Evolutionary conservation across 2,329 filamentous ascomycete species (phyloP).

Genomic region (Allantophomopsis cytisporea): DNA sequence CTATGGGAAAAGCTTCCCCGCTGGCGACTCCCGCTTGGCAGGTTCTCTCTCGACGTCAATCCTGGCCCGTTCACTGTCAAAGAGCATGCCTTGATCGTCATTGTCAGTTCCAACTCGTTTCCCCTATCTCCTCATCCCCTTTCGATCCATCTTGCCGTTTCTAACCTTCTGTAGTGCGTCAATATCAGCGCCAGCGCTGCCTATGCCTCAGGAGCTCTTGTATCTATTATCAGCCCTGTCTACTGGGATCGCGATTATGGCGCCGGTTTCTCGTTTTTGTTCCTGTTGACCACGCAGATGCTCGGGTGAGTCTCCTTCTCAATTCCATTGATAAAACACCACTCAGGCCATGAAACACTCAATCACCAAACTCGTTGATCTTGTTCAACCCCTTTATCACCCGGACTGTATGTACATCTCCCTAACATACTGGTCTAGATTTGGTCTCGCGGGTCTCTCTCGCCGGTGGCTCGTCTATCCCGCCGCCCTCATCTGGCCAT

Average conservation of each 20-base stretch:
- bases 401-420: neutral
- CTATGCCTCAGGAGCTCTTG: constrained; percentile 27
- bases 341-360: constrained; percentile 38
- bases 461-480: constrained; percentile 3
- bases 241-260: constrained; percentile 27
- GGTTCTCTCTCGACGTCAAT: constrained; percentile 41
- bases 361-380: neutral
- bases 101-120: constrained; percentile 41
- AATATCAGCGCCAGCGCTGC: constrained; percentile 50
- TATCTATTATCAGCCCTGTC: constrained; percentile 19
- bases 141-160: constrained; percentile 33
- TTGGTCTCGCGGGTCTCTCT: constrained; percentile 2
- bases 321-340: neutral
- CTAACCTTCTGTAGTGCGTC: constrained; percentile 24
- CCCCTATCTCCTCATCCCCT: constrained; percentile 36
- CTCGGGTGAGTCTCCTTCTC: constrained; percentile 19
- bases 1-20: constrained; percentile 32
- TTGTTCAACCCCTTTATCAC: neutral
- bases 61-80: constrained; percentile 56
- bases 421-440: neutral
- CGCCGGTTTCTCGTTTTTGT: constrained; percentile 52
- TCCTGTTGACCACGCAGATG: constrained; percentile 55
- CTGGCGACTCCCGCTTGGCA: constrained; percentile 10
- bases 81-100: constrained; percentile 52
- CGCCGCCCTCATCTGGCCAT: constrained; percentile 7